phyloP scores from a whole-genome alignment of 2,329 filamentous ascomycete genomes.

The Venturia pyrina region DNA sequence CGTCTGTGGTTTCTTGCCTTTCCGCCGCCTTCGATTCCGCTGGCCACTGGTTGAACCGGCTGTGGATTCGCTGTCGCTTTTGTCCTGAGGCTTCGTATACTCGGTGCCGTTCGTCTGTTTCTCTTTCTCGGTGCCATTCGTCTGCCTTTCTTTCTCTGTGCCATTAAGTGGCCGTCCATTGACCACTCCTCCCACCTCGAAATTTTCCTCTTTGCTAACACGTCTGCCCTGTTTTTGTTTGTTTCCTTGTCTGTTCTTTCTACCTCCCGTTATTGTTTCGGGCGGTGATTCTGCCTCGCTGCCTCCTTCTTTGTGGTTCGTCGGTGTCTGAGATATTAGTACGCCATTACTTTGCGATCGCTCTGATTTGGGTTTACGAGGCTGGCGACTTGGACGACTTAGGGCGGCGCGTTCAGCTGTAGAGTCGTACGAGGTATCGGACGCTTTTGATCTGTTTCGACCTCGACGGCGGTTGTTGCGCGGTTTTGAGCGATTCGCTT shows the following conservation, averaged over 20 bases:
- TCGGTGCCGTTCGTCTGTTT: background rate
- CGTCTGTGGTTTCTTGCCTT: background rate
- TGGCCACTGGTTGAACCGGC: background rate
- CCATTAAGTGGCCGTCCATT: conserved; percentile 71
- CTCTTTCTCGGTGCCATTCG: background rate
- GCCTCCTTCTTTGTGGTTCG: conserved; percentile 37
- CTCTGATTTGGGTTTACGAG: conserved; percentile 22
- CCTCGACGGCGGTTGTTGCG: conserved; percentile 28
- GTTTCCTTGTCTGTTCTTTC: conserved; percentile 44
- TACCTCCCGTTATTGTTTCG: conserved; percentile 42
- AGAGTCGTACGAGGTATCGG: conserved; percentile 25
- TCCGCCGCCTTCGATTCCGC: background rate
- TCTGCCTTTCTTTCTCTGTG: conserved; percentile 31
- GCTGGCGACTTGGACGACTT: conserved; percentile 18
- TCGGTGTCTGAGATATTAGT: background rate
- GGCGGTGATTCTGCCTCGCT: conserved; percentile 33
- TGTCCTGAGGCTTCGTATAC: background rate
- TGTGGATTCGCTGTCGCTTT: conserved; percentile 3
- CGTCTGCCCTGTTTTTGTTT: conserved; percentile 28
- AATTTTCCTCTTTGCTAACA: background rate
- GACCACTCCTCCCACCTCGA: conserved; percentile 46
- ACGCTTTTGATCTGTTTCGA: conserved; percentile 34
- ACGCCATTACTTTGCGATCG: background rate
- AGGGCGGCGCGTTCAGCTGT: conserved; percentile 23
- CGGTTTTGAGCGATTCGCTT: background rate